Base-by-base conservation (phyloP, 805 yeast species). In the Zygosaccharomyces bisporus region DNA sequence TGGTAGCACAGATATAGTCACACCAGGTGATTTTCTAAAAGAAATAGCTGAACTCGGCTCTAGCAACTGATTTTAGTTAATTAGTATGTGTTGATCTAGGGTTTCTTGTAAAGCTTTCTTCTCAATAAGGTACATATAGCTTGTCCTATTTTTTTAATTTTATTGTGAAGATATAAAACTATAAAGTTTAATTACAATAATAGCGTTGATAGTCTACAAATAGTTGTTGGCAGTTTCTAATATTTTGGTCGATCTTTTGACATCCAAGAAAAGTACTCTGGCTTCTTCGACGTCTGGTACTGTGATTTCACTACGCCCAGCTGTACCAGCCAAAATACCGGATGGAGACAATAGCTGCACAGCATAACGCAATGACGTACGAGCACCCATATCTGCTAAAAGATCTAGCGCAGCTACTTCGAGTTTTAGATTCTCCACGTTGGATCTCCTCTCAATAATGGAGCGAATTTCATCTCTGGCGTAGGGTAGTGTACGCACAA, bases 401-500 rank as follows among this genome's bases (percentile, higher is more conserved):
- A 74, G 69, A 43, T 80, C 85, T 54, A 91, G 74, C 1, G 95
- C 95, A n/a, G 75, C 86, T 1, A 71, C 67, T 6, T 75, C 64
- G 36, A 88, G 66, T 19, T 81, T 79, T 48, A 89, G 74, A 40
- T 77, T 78, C 66, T 93, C 99, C 46, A 86, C 79, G 20, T 72
- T 69, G 10, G 95, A 80, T 61, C 99, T 77, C 64, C 89, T 87
- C 49, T 81, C 81, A 51, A 93, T 79, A 57, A 93, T 93, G 19
- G 82, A 75, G 41, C 78, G 75, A 49, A 91, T 86, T 66, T 93
- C 99, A 24, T 82, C 89, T 49, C 75, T 80, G 48, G 74, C 74
- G 72, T 93, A 93, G n/a, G 95, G 89, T 50, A 86, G 73, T 4
- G 99, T 93, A 67, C 95, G 81, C 37, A 93, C 89, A 59, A 93